phyloP scores from a whole-genome alignment of 257 asterid species.

The Solanum appendiculatum region DNA sequence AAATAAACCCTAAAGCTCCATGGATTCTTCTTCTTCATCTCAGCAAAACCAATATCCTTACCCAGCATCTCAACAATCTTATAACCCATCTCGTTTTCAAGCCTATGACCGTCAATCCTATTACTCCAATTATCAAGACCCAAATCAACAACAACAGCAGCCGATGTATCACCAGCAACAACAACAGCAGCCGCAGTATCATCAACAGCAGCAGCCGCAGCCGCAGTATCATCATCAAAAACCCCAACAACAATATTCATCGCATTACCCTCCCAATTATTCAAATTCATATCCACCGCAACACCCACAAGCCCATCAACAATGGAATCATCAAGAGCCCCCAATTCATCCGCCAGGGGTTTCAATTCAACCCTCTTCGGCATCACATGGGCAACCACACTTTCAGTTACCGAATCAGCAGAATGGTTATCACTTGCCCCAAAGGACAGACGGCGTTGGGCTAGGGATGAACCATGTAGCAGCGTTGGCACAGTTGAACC shows the following conservation, averaged over 20 bases:
- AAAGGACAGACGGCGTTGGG: not conserved
- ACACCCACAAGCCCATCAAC: not conserved
- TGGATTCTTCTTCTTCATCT: not conserved
- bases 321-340: not conserved
- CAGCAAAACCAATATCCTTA: not conserved
- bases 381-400: not conserved
- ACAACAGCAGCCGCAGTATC: not conserved
- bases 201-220: not conserved
- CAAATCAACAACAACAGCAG: not conserved
- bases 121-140: not conserved
- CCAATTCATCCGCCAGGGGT: not conserved
- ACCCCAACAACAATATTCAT: not conserved
- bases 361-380: not conserved
- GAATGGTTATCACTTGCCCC: not conserved
- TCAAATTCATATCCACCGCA: not conserved
- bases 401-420: conserved; percentile 3
- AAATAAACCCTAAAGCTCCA: not conserved
- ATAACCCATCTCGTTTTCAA: not conserved
- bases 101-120: not conserved
- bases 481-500: not conserved
- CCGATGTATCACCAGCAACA: not conserved
- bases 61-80: not conserved
- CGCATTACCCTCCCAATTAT: not conserved
- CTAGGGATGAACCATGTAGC: not conserved
- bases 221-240: not conserved